These are phyloP conservation scores for Trichoderma sp. DNA, from an alignment of 2,329 filamentous ascomycete genomes.

Conservation along the genomic window DNA sequence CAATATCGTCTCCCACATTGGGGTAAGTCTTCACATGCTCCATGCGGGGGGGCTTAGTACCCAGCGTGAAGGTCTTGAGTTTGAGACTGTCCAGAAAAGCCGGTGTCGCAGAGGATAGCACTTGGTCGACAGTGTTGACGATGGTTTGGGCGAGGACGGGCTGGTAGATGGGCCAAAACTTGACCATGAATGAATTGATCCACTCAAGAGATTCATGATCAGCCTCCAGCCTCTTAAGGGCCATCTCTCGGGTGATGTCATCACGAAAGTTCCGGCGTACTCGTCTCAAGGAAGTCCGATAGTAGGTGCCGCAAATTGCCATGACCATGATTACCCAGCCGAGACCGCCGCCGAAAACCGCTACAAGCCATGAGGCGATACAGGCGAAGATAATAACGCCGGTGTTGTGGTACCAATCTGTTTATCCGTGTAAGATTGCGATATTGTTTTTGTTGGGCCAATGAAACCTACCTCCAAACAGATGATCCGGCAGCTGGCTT, in stretches of 20 bases:
- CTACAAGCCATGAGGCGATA: slow-evolving; percentile 84
- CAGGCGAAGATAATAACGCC: slow-evolving; percentile 93
- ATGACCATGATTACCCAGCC: slow-evolving; percentile 93
- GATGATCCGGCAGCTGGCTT: slow-evolving; percentile 77
- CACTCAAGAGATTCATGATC: slow-evolving; percentile 93
- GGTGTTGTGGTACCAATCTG: slow-evolving; percentile 98
- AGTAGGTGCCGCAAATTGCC: slow-evolving; percentile 90
- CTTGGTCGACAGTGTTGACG: slow-evolving; percentile 91
- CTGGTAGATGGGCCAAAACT: slow-evolving; percentile 99
- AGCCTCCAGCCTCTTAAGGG: slow-evolving; percentile 81
- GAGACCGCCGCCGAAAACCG: slow-evolving; percentile 83
- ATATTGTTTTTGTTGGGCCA: background rate
- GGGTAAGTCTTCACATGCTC: slow-evolving; percentile 99
- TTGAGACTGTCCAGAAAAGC: slow-evolving; percentile 91
- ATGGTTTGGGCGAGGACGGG: slow-evolving; percentile 90
- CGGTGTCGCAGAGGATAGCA: slow-evolving; percentile 87
- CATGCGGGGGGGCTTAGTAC: slow-evolving; percentile 90
- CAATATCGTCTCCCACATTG: slow-evolving; percentile 89
- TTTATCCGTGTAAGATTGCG: background rate
- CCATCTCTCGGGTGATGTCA: slow-evolving; percentile 85
- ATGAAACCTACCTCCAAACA: slow-evolving; percentile 70
- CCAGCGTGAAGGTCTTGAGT: slow-evolving; percentile 89
- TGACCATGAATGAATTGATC: slow-evolving; percentile 98
- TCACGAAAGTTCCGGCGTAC: slow-evolving; percentile 95
- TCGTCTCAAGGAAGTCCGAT: slow-evolving; percentile 88